Evolutionary conservation across 2,329 filamentous ascomycete genomes (phyloP), one percentile per base, ranked within the genome.

Genomic region (Lasiodiplodia gonubiensis): DNA sequence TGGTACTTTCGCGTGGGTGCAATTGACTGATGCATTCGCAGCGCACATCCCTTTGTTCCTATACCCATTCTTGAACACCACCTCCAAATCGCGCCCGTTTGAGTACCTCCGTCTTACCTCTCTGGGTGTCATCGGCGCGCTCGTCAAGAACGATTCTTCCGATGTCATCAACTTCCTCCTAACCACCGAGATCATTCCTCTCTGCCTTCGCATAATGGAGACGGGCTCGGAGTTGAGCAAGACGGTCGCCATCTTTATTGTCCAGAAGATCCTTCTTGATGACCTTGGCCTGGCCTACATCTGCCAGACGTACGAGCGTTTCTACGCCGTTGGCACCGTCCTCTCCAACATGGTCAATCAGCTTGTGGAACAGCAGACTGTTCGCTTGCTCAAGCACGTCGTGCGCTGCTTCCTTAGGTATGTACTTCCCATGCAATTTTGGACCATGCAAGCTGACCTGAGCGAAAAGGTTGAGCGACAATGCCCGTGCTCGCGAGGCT

Each of bases 161-260:
- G 95, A 98, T 76, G 95, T 98, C 69, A 99, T 99, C 84, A 98
- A 98, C 84, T 99, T 99, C 78, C 90, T 99, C 65, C 86, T 99
- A 59, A 98, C 95, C 1, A 99, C 95, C 35, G 95, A 99, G 81
- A 99, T 99, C 72, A 99, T 99, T 68, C 95, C 95, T 11, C 88
- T 99, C 14, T 99, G 95, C 79, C 89, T 99, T 53, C 90, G 95
- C 69, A 99, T 99, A 76, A 99, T 99, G 95, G 95, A 99, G 83
- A 99, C 95, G 0, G 95, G 95, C 60, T 97, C 94, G 0, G 95
- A 99, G 81, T 86, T 99, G 69, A 97, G 93, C 85, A 99, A 99
- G 85, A 99, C 95, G 0, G 95, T 99, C 16, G 95, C 95, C 68
- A 99, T 99, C 74, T 99, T 99, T 83, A 99, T 99, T 74, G 95